Evolutionary conservation across 176 grass and related monocot genomes (phyloP).

Genomic region (Saccharum spontaneum): DNA sequence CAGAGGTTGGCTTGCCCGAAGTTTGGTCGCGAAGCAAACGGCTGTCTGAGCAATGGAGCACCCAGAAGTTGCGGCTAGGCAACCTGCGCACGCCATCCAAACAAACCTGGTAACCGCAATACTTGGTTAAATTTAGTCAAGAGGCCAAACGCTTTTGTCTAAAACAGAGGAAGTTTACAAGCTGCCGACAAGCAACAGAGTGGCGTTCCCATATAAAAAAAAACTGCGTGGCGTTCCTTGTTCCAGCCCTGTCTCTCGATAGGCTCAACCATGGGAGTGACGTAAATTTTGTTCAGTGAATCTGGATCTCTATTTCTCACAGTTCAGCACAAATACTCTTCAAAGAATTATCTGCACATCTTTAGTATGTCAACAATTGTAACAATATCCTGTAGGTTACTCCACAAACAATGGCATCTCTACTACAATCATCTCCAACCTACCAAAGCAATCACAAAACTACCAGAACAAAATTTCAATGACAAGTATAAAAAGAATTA

Average conservation of each 20-base stretch:
- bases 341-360: slow-evolving; percentile 77
- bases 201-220: neutral
- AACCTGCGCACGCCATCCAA: neutral
- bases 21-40: neutral
- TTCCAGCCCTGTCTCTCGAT: neutral
- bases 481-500: slow-evolving; percentile 36
- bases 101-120: neutral
- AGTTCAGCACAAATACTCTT: slow-evolving; percentile 6
- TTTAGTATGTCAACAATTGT: slow-evolving; percentile 51
- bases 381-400: slow-evolving; percentile 63
- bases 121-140: neutral
- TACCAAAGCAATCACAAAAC: slow-evolving; percentile 51
- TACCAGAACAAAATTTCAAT: slow-evolving; percentile 57
- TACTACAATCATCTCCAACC: slow-evolving; percentile 56
- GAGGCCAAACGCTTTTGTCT: neutral
- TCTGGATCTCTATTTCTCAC: neutral
- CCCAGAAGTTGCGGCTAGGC: neutral
- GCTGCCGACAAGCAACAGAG: neutral
- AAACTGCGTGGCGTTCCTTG: neutral
- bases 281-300: neutral
- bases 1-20: neutral
- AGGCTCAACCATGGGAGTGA: neutral
- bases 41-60: neutral
- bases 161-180: neutral
- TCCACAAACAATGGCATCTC: slow-evolving; percentile 55